Evolutionary conservation across 2,329 filamentous ascomycete genomes (phyloP).

Genomic region (Pseudocercospora eumusae): DNA sequence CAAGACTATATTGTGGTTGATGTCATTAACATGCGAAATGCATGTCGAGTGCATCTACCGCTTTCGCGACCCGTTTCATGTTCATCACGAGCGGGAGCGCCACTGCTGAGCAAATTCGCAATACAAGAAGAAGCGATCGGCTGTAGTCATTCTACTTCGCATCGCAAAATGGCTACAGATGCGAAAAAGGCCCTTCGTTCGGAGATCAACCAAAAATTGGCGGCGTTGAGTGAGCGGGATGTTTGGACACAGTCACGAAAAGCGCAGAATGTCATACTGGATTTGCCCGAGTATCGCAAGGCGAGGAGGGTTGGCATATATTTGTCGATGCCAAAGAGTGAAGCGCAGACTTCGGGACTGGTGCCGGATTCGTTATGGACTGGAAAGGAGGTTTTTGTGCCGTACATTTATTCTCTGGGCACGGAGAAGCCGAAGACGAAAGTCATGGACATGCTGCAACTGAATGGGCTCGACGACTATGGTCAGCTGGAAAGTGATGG

Average conservation of each 20-base stretch:
- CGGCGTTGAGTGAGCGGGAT: slow-evolving; percentile 61
- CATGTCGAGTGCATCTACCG: neutral
- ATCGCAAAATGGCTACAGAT: slow-evolving; percentile 26
- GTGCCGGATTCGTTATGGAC: slow-evolving; percentile 74
- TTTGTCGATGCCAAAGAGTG: slow-evolving; percentile 85
- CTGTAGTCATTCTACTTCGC: neutral
- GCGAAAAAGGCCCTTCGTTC: slow-evolving; percentile 76
- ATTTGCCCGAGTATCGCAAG: slow-evolving; percentile 71
- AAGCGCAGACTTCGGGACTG: slow-evolving; percentile 80
- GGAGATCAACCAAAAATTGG: slow-evolving; percentile 67
- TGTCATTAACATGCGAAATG: slow-evolving; percentile 9
- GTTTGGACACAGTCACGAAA: slow-evolving; percentile 69
- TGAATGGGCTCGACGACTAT: slow-evolving; percentile 74
- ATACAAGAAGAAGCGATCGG: neutral
- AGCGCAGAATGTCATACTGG: slow-evolving; percentile 65
- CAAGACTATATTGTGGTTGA: neutral
- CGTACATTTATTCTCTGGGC: slow-evolving; percentile 62
- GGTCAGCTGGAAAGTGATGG: slow-evolving; percentile 72
- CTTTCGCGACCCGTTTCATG: slow-evolving; percentile 3
- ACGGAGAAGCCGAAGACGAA: slow-evolving; percentile 49
- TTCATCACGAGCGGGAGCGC: too few relatives aligned
- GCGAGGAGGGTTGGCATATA: slow-evolving; percentile 81
- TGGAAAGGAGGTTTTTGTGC: slow-evolving; percentile 87
- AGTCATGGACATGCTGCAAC: slow-evolving; percentile 92
- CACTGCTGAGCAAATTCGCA: neutral